Evolutionary conservation across 306 rosid genomes (phyloP), one percentile per base, ranked within the genome.

Genomic region (Acacia acuminata): DNA sequence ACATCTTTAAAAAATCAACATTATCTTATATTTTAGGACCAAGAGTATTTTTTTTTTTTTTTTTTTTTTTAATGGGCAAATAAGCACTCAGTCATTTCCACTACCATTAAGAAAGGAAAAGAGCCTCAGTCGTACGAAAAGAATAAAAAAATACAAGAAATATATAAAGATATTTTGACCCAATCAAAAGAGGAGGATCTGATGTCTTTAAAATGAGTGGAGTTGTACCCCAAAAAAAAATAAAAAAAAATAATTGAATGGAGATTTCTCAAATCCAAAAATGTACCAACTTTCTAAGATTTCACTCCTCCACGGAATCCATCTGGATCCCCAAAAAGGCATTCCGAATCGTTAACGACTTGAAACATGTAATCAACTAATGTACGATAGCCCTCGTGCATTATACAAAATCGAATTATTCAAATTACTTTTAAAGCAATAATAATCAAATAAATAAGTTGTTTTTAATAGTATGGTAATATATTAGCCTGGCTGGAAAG

Each of bases 241-340:
- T 8, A 27, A 27, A 27, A 27, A 27, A n/a, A n/a, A n/a, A n/a
- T n/a, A n/a, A n/a, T n/a, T n/a, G 19, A 66, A 0, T 16, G 74
- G 30, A 58, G 17, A 70, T n/a, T 74, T 73, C 51, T 36, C 38
- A n/a, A 51, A 34, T 60, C 61, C 84, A 22, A 76, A 38, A 65
- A 13, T 43, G 10, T 61, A 4, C 10, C 15, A 10, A 5, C 71
- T 64, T 81, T 77, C 58, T 34, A 69, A 36, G 75, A 73, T 78
- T 81, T 68, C 73, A 73, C 77, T 58, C 82, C 34, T 40, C 19
- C n/a, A 22, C 13, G 30, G 75, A 63, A 75, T 68, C 83, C 34
- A 60, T 44, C 64, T 58, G 4, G 40, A 30, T 64, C 30, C 70
- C 20, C 8, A 30, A 5, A 4, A 11, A 8, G 0, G 4, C 2